Evolutionary conservation across 768 basidiomycete species (phyloP), one percentile per base, ranked within the genome.

Genomic region (Lentinula sp.): DNA sequence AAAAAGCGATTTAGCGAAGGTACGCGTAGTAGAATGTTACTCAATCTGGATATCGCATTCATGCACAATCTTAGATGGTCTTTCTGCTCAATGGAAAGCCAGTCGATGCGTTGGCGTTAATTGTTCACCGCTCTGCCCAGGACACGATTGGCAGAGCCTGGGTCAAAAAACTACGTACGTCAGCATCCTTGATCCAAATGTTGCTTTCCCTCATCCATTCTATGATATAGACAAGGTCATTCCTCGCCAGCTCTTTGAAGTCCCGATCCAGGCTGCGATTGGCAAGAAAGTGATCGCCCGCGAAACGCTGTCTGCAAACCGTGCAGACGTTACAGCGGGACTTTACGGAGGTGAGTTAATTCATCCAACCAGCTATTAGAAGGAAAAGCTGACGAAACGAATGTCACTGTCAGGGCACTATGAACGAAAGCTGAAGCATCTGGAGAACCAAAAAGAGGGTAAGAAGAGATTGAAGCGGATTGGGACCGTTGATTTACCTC

Each of bases 271-370:
- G 70, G 97, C 97, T 39, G 88, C 87, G 1, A 80, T 97, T 16
- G 95, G 95, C 13, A 85, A 82, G 65, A 92, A 87, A 63, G 82
- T 98, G 59, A 84, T 98, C 52, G 93, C 96, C 3, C 84, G 96
- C 32, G 94, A 96, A 71, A 95, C 88, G 15, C 73, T 96, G 48
- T 89, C 87, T 50, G 93, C 94, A 2, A 73, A 92, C 67, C 85
- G 92, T 35, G 91, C 92, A 28, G 92, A 99, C 65, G 96, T 98
- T 16, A 97, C 95, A 0, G 95, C 93, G 16, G 94, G 94, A 2
- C 75, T 97, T 50, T 96, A 97, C 66, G 95, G 95, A 71, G 94
- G 92, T 84, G 61, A 57, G 75, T 67, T 23, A 11, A n/a, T 40
- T 11, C 11, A 52, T 31, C 10, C 8, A 43, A 23, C 59, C 15